Percentiles rank a stretch among this genome's conserved stretches.
These are phyloP conservation scores for Carex scoparia DNA, from an alignment of 176 grass and related monocot genomes.

Conservation along the genomic window DNA sequence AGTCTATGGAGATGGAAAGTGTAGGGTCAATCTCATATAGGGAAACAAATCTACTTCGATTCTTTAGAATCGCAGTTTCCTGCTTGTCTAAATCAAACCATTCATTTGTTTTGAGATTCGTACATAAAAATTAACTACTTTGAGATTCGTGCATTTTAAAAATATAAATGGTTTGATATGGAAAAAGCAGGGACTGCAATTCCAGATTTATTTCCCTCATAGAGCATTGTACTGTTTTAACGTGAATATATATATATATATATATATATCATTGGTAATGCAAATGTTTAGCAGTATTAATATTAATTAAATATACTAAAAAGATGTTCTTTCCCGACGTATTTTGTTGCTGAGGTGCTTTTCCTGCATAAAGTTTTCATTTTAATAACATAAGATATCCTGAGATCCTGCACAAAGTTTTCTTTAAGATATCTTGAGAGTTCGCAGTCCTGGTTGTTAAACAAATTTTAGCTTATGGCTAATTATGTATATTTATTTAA, in stretches of 20 bases:
- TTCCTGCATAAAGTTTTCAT: background rate
- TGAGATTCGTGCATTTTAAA: no score
- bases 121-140: no score
- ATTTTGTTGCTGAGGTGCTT: background rate
- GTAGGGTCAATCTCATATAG: background rate
- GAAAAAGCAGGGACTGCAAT: no score
- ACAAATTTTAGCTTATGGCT: no score
- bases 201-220: no score
- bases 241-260: background rate
- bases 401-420: background rate
- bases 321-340: background rate
- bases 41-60: no score
- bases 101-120: no score
- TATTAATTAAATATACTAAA: background rate
- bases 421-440: background rate
- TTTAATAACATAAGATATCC: background rate
- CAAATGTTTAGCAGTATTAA: background rate
- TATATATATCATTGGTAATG: background rate
- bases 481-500: no score
- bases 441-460: background rate
- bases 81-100: no score
- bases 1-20: background rate
- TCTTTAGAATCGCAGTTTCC: no score
- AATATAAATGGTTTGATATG: no score
- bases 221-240: background rate